Conservation (phyloP, 2,329 filamentous ascomycete species). For the Fonsecaea nubica region DNA sequence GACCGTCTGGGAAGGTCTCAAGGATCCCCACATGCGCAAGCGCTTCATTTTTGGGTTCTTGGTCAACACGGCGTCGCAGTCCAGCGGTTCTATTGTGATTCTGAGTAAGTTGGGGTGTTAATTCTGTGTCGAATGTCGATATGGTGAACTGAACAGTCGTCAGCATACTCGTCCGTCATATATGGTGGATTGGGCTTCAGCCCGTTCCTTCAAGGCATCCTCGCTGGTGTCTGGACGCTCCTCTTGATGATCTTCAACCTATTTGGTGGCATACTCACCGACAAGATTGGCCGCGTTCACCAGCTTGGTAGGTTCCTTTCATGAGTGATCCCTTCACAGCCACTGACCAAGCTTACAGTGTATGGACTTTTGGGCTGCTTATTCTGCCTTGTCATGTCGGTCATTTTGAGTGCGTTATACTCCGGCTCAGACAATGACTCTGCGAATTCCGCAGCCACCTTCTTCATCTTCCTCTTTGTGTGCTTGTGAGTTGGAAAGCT, state of each 20-base stretch:
- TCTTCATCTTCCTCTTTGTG: slow-evolving; percentile 8
- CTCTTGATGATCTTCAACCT: slow-evolving; percentile 4
- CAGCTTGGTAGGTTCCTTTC: slow-evolving; percentile 1
- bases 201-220: slow-evolving; percentile 8
- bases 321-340: neutral
- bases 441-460: slow-evolving; percentile 2
- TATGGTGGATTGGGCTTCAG: slow-evolving; percentile 4
- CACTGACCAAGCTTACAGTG: neutral
- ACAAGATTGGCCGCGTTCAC: slow-evolving; percentile 4
- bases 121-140: neutral
- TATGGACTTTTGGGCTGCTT: slow-evolving; percentile 8
- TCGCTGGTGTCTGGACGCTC: slow-evolving; percentile 6
- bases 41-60: slow-evolving; percentile 14
- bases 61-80: slow-evolving; percentile 4
- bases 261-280: slow-evolving; percentile 8
- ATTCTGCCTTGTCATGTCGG: slow-evolving; percentile 6
- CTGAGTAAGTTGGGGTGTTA: slow-evolving; percentile 3
- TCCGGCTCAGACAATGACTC: neutral
- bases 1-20: neutral
- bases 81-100: slow-evolving; percentile 11
- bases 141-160: neutral
- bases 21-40: slow-evolving; percentile 5
- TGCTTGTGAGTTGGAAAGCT: slow-evolving; percentile 2
- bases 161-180: slow-evolving; percentile 11
- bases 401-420: neutral